These are phyloP conservation scores for Sphaerulina populicola DNA, from an alignment of 2,329 filamentous ascomycete species.

Conservation along the genomic window DNA sequence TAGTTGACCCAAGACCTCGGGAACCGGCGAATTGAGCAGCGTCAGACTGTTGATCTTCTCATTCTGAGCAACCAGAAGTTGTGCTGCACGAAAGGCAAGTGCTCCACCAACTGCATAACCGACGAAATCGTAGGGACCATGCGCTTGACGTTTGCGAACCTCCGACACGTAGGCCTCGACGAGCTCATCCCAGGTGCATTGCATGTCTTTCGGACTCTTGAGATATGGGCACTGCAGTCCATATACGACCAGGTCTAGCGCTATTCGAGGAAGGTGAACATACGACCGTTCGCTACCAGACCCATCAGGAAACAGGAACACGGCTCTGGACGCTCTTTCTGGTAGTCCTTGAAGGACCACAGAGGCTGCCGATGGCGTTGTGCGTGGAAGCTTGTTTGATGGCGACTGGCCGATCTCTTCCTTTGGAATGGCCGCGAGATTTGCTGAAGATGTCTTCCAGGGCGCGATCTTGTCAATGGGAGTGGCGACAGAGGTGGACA, in stretches of 20 bases:
- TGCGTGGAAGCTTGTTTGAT: background rate
- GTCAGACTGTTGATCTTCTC: conserved; percentile 24
- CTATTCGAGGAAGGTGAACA: conserved; percentile 4
- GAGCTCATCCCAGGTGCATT: conserved; percentile 9
- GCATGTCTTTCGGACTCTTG: conserved; percentile 11
- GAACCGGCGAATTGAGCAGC: conserved; percentile 29
- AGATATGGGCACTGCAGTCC: conserved; percentile 42
- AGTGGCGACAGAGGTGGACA: conserved; percentile 1
- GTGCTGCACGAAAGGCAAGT: conserved; percentile 17
- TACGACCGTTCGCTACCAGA: conserved; percentile 3
- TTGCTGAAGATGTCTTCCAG: background rate
- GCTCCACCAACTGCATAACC: conserved; percentile 23
- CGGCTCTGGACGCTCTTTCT: background rate
- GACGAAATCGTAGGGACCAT: conserved; percentile 33
- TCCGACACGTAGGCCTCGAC: conserved; percentile 20
- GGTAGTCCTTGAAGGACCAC: conserved; percentile 5
- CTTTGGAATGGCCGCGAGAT: background rate
- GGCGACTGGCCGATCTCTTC: background rate
- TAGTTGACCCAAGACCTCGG: conserved; percentile 50
- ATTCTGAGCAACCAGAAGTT: conserved; percentile 11
- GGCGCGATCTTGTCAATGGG: conserved; percentile 2
- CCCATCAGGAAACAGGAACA: conserved; percentile 8
- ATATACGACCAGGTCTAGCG: conserved; percentile 10
- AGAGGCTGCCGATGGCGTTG: background rate
- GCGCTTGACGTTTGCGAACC: conserved; percentile 33